Evolutionary conservation across 768 basidiomycete genomes (phyloP).

Genomic region (Amanita polypyramis): DNA sequence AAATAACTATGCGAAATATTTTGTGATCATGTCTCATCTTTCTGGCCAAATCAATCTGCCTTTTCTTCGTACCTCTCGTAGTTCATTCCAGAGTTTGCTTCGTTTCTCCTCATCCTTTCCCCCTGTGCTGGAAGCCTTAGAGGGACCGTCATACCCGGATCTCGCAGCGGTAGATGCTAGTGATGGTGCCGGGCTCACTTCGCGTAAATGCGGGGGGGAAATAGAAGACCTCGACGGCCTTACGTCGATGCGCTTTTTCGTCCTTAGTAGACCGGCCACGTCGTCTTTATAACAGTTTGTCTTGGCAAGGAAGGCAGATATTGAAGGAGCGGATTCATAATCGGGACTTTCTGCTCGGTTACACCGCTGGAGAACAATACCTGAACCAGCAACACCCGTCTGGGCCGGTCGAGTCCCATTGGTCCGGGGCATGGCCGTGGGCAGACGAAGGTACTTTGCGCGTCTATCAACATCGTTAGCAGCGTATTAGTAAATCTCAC

Average conservation of each 20-base stretch:
- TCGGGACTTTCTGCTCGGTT: neutral
- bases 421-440: constrained; percentile 36
- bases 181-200: constrained; percentile 7
- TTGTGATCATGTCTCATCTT: constrained; percentile 13
- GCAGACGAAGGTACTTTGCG: constrained; percentile 71
- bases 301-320: neutral
- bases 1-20: constrained; percentile 7
- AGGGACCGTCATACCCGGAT: constrained; percentile 9
- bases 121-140: constrained; percentile 19
- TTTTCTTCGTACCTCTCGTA: constrained; percentile 38
- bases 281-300: neutral
- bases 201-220: neutral
- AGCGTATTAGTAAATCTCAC: neutral
- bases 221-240: constrained; percentile 12
- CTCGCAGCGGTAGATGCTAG: constrained; percentile 1
- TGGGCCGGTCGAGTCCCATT: neutral
- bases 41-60: constrained; percentile 34
- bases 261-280: neutral
- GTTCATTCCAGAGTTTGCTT: constrained; percentile 44
- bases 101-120: constrained; percentile 25
- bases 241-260: constrained; percentile 1
- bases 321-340: constrained; percentile 1
- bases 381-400: neutral
- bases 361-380: neutral
- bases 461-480: constrained; percentile 37